Base-by-base conservation (phyloP, 2,329 filamentous ascomycete genomes). In the Hypoxylon sp. region DNA sequence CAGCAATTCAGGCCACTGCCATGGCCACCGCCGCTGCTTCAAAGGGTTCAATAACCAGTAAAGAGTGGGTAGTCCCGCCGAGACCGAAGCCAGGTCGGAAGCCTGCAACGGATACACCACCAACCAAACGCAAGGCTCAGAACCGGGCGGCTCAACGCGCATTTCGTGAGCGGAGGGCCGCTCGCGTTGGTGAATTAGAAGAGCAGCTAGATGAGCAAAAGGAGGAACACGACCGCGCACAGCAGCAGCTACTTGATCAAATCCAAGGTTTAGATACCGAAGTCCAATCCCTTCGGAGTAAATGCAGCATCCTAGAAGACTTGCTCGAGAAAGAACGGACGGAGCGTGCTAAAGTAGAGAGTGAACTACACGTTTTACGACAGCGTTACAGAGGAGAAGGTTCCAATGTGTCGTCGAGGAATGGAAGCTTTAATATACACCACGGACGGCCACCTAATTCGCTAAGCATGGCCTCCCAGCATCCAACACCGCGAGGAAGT, bases 81-180 rank as follows among this genome's bases (percentile, higher is more conserved):
- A 86, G 92, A 64, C 92, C 92, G 48, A 94, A 94, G 82, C 94
- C 95, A 20, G 94, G 94, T 50, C 89, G 94, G 71, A 98, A 98
- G 83, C 94, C 94, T 2, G 92, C 93, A 48, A 96, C 92, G 34
- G 94, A 97, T 75, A 96, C 94, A 54, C 93, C 94, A 13, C 91
- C 92, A 1, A 97, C 93, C 44, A 97, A 97, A 81, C 88, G 95
- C 69, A 96, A 97, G 82, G 91, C 92, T 1, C 95, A 98, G 80
- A 98, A 98, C 77, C 87, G 95, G 63, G 91, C 92, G 48, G 94
- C 94, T 2, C 94, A 98, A 80, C 85, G 94, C 61, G 92, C 91
- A 1, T 98, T 98, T 78, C 87, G 94, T 32, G 93, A 97, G 79
- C 85, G 94, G 60, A 87, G 94, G 67, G 92, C 92, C 1, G 92